Conservation (phyloP, 768 basidiomycete genomes). For the Leccinellum luteum region DNA sequence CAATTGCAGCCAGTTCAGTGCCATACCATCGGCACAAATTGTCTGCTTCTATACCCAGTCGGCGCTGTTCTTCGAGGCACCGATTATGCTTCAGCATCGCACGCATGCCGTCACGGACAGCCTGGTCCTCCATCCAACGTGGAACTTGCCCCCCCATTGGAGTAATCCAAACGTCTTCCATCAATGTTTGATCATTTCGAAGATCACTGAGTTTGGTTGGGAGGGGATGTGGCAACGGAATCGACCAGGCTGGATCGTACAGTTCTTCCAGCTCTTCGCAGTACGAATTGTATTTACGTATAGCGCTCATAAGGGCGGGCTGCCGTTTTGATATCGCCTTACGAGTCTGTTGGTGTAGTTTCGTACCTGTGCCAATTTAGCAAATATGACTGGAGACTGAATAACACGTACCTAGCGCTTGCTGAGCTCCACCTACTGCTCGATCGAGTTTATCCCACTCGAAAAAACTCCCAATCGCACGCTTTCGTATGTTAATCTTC, state of each 20-base stretch:
- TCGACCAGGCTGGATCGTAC: background rate
- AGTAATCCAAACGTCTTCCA: background rate
- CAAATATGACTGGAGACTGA: background rate
- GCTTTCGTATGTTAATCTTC: background rate
- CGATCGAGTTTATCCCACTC: background rate
- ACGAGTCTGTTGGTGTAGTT: background rate
- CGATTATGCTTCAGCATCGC: background rate
- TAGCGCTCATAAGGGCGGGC: background rate
- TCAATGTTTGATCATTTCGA: background rate
- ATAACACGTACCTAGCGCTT: background rate
- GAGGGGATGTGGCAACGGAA: background rate
- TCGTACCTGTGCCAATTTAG: background rate
- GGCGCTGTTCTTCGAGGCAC: background rate
- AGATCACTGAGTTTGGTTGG: background rate
- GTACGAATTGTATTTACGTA: background rate
- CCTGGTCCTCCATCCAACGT: background rate
- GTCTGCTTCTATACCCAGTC: background rate
- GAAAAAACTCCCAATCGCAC: background rate
- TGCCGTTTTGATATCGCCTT: background rate
- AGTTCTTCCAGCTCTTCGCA: background rate
- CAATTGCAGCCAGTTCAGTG: slow-evolving; percentile 6
- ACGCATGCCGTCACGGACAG: background rate
- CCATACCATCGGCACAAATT: background rate
- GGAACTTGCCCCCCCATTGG: background rate
- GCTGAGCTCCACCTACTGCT: background rate